phyloP scores from a whole-genome alignment of 2,329 filamentous ascomycete species.

The Fusarium euwallaceae region DNA sequence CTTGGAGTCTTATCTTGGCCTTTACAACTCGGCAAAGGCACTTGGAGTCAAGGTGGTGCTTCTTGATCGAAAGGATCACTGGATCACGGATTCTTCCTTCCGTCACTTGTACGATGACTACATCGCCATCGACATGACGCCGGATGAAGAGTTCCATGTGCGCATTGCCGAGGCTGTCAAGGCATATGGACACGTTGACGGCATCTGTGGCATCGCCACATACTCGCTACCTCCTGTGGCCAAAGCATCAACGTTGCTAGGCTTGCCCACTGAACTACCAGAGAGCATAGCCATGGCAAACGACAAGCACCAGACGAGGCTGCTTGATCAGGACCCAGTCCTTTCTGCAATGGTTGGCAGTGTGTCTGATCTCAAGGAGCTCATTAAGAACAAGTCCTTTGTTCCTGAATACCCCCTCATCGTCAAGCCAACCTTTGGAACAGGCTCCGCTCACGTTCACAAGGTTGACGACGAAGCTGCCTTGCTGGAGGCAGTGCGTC shows the following conservation, averaged over 20 bases:
- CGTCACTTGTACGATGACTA: slow-evolving; percentile 1
- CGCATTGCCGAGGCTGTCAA: neutral
- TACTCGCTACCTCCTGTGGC: slow-evolving; percentile 3
- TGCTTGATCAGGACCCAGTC: neutral
- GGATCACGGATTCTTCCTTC: neutral
- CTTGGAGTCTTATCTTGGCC: slow-evolving; percentile 5
- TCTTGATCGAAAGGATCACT: slow-evolving; percentile 2
- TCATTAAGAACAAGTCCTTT: neutral
- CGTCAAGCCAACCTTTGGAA: slow-evolving; percentile 2
- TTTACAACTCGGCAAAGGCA: slow-evolving; percentile 4
- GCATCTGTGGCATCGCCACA: neutral
- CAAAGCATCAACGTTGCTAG: neutral
- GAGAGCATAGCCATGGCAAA: neutral
- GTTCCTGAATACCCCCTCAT: slow-evolving; percentile 2
- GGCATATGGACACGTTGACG: neutral
- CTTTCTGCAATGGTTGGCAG: neutral
- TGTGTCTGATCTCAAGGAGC: neutral
- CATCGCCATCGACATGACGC: neutral
- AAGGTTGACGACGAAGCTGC: neutral
- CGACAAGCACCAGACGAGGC: slow-evolving; percentile 1
- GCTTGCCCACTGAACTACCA: neutral
- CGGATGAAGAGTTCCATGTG: neutral
- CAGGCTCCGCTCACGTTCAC: neutral
- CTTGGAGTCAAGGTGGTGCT: slow-evolving; percentile 3
- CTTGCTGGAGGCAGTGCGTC: neutral